Percentiles rank a stretch among this genome's conserved stretches.
Conservation (phyloP, 768 basidiomycete genomes). For the Leccinum olivaceopallidum region DNA sequence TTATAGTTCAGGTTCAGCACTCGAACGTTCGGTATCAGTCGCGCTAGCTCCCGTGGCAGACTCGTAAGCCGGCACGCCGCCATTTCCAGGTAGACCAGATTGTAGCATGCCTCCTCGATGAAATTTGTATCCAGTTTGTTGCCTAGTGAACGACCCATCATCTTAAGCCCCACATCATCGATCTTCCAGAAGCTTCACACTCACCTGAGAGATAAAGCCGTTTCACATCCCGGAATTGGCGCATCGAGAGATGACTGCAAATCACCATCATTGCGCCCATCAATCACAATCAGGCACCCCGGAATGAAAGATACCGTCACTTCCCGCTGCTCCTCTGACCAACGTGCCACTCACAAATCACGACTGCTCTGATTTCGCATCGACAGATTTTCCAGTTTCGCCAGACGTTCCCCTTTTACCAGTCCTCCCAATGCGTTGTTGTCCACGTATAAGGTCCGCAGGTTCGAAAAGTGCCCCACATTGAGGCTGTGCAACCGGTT, state of each 20-base stretch:
- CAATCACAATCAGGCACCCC: conserved; percentile 38
- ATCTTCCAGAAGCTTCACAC: conserved; percentile 34
- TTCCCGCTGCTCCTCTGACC: conserved; percentile 27
- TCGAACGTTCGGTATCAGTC: conserved; percentile 79
- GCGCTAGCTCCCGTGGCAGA: conserved; percentile 69
- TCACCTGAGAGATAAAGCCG: conserved; percentile 92
- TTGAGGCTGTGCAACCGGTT: conserved; percentile 75
- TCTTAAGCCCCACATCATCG: conserved; percentile 16
- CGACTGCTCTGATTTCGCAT: conserved; percentile 84
- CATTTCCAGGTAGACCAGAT: conserved; percentile 88
- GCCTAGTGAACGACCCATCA: conserved; percentile 47
- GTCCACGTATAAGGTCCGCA: conserved; percentile 93
- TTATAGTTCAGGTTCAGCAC: conserved; percentile 97
- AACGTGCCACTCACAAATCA: conserved; percentile 60
- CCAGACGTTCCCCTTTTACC: conserved; percentile 54
- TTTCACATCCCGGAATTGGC: conserved; percentile 88
- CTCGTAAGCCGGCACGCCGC: conserved; percentile 80
- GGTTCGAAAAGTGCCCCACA: conserved; percentile 58
- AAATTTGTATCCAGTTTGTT: conserved; percentile 66
- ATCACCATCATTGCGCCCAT: conserved; percentile 35
- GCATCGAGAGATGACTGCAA: conserved; percentile 44
- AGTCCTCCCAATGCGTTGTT: conserved; percentile 64
- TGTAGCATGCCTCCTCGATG: conserved; percentile 76
- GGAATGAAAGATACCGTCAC: conserved; percentile 41
- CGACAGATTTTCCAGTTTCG: conserved; percentile 86